Evolutionary conservation across 1,284 basidiomycete genomes (phyloP), one percentile per base, ranked within the genome.

Genomic region (Tylopilus microsporus): DNA sequence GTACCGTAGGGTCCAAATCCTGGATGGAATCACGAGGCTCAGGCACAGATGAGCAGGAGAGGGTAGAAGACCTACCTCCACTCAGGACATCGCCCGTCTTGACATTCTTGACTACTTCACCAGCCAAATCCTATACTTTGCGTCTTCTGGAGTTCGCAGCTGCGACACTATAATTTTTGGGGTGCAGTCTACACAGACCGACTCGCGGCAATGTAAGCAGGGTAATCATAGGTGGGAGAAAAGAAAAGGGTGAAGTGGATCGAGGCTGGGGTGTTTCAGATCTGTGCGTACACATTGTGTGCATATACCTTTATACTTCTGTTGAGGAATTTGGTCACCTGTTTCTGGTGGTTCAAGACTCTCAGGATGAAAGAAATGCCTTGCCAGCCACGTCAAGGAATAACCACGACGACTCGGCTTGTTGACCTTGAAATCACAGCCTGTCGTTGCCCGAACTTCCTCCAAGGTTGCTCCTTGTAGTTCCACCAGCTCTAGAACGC

Each of bases 381-480:
- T 45, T 54, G 54, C 52, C 47, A 52, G 19, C 16, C 25, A 42
- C 16, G 34, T 49, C 47, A 56, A 56, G 55, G 50, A 50, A 55
- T 15, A 54, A 46, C 48, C 19, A 52, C 15, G 41, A 56, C 39
- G 46, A n/a, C 43, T 43, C 50, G 59, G 52, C 57, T 51, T 36
- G 63, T 32, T 13, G 49, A 87, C 79, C 61, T 79, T 79, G 76
- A 94, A 97, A 42, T 85, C 83, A 39, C 87, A 88, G 16, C 81
- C 91, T 0, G 94, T 97, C 81, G 94, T 94, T 42, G 84, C 80
- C 71, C 80, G 84, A 56, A 98, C 85, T 73, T 96, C 91, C 43
- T 94, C 89, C 52, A 96, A 71, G 10, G 85, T 89, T 10, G 88
- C 85, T 15, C 93, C 94, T 61, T 91, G 89, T 50, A 96, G 72